These are phyloP conservation scores for Funneliformis geosporum DNA, from an alignment of 192 early-diverging fungal species.

Conservation along the genomic window DNA sequence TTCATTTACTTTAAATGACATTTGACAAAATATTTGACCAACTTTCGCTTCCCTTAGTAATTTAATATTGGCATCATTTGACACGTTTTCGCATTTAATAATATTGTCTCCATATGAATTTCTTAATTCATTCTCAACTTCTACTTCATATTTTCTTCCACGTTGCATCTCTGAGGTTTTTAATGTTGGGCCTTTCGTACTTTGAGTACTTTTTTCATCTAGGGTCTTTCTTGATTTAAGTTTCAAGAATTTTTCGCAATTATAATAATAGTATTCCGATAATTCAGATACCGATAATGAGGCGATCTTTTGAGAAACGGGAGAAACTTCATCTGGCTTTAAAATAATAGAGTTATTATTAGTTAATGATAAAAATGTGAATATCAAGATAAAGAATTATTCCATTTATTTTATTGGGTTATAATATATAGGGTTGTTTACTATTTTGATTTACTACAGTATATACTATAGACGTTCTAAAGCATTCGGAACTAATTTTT, in stretches of 20 bases:
- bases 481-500: no score
- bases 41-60: not conserved
- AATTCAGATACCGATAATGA: not conserved
- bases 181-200: not conserved
- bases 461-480: no score
- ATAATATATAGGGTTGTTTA: no score
- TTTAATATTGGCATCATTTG: not conserved
- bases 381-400: no score
- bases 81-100: not conserved
- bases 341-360: no score
- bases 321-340: no score
- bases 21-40: not conserved
- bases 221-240: not conserved
- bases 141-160: not conserved
- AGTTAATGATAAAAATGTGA: no score
- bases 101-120: not conserved
- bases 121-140: not conserved
- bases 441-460: no score
- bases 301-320: no score
- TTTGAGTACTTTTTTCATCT: not conserved
- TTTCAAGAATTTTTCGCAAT: not conserved
- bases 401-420: no score
- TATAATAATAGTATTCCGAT: not conserved
- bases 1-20: not conserved
- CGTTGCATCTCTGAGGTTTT: not conserved